A percentile compares a stretch with the other conserved stretches of the same genome.
These are phyloP conservation scores for Cucurbita maxima DNA, from an alignment of 306 rosid species.

Conservation along the genomic window DNA sequence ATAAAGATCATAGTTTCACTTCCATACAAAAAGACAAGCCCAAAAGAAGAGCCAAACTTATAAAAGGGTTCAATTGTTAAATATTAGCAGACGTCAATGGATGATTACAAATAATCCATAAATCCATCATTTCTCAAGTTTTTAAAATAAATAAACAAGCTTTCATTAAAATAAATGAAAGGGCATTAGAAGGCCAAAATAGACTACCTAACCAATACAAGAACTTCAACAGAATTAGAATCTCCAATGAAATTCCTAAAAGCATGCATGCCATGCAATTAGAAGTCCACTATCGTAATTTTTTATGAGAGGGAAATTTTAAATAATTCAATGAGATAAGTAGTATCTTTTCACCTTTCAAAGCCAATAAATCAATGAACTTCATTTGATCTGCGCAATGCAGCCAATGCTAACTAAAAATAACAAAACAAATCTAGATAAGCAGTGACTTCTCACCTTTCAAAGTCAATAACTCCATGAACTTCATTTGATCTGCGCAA, in stretches of 20 bases:
- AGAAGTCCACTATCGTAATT: not conserved
- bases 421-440: not conserved
- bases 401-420: slow-evolving; percentile 63
- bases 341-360: slow-evolving; percentile 34
- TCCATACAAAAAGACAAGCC: not conserved
- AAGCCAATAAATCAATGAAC: slow-evolving; percentile 48
- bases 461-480: slow-evolving; percentile 49
- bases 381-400: slow-evolving; percentile 53
- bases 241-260: not conserved
- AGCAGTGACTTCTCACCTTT: slow-evolving; percentile 30
- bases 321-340: not conserved
- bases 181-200: not conserved
- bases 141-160: not conserved
- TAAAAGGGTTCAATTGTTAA: not conserved
- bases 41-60: not conserved
- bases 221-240: not conserved
- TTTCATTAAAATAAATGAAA: not conserved
- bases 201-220: not conserved
- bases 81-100: not conserved
- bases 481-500: slow-evolving; percentile 51
- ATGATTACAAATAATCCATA: not conserved
- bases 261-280: not conserved
- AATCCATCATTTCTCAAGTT: not conserved
- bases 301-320: not conserved
- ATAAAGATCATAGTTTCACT: not conserved